Evolutionary conservation across 306 rosid genomes (phyloP).

Genomic region (Lithocarpus polystachyus): DNA sequence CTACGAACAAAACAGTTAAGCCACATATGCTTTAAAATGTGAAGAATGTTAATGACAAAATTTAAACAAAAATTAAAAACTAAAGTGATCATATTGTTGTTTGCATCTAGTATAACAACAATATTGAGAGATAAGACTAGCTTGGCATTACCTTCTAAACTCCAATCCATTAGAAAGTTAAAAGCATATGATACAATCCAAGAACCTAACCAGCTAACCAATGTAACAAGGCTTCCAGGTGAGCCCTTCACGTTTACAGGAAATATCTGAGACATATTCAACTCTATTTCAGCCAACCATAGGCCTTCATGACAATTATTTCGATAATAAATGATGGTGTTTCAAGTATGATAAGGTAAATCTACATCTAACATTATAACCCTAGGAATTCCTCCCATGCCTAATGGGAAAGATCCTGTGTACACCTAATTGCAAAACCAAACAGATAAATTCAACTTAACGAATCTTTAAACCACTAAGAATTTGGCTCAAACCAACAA

Average conservation of each 20-base stretch:
- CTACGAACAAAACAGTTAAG: slow-evolving; percentile 51
- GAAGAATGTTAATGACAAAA: slow-evolving; percentile 64
- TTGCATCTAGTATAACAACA: neutral
- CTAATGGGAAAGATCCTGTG: slow-evolving; percentile 66
- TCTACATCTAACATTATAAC: slow-evolving; percentile 91
- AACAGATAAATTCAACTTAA: slow-evolving; percentile 6
- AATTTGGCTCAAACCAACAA: too few species aligned
- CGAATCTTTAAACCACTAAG: too few species aligned
- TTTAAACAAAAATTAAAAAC: neutral
- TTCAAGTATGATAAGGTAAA: neutral
- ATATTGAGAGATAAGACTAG: neutral
- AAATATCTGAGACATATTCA: slow-evolving; percentile 50
- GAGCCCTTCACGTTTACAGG: slow-evolving; percentile 77
- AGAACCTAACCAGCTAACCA: slow-evolving; percentile 54
- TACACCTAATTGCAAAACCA: slow-evolving; percentile 42
- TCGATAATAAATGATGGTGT: neutral
- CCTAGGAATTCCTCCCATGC: slow-evolving; percentile 97
- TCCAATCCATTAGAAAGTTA: slow-evolving; percentile 70
- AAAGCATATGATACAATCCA: slow-evolving; percentile 70
- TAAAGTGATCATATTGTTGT: neutral
- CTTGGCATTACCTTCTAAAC: slow-evolving; percentile 50
- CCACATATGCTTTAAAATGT: slow-evolving; percentile 56
- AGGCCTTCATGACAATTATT: neutral
- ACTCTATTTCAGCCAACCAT: slow-evolving; percentile 6
- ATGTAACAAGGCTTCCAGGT: slow-evolving; percentile 75